Percentiles rank a stretch among this genome's conserved stretches.
Evolutionary conservation across 192 early-diverging fungal genomes (phyloP).

Genomic region (Diversispora epigaea): DNA sequence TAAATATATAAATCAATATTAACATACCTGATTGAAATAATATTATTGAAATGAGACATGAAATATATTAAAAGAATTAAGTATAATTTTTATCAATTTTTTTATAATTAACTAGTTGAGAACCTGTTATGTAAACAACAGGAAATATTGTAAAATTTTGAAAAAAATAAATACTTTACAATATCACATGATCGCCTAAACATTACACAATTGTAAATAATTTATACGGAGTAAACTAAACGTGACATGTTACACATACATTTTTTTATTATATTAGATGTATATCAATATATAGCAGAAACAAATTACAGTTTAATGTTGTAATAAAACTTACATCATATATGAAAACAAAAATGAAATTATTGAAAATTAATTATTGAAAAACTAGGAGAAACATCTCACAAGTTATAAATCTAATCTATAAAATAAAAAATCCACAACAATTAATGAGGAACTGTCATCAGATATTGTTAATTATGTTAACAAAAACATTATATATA

Average conservation of each 20-base stretch:
- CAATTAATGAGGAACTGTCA: not conserved
- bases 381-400: constrained; percentile 15
- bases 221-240: too few relatives aligned
- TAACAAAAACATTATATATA: not conserved
- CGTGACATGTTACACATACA: too few relatives aligned
- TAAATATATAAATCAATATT: not conserved
- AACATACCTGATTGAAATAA: constrained; percentile 16
- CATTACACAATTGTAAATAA: too few relatives aligned
- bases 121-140: too few relatives aligned
- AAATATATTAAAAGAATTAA: constrained; percentile 16
- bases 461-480: not conserved
- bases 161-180: too few relatives aligned
- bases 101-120: constrained; percentile 8
- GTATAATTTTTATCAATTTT: constrained; percentile 5
- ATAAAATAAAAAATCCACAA: not conserved
- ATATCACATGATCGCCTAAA: too few relatives aligned
- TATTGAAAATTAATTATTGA: constrained; percentile 19
- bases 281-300: not conserved
- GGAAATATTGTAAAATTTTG: too few relatives aligned
- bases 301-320: not conserved
- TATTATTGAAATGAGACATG: constrained; percentile 15
- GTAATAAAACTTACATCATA: not conserved
- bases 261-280: too few relatives aligned
- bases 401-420: constrained; percentile 11
- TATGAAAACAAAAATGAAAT: constrained; percentile 23